phyloP scores from a whole-genome alignment of 768 basidiomycete species.

The Mycena latifolia region DNA sequence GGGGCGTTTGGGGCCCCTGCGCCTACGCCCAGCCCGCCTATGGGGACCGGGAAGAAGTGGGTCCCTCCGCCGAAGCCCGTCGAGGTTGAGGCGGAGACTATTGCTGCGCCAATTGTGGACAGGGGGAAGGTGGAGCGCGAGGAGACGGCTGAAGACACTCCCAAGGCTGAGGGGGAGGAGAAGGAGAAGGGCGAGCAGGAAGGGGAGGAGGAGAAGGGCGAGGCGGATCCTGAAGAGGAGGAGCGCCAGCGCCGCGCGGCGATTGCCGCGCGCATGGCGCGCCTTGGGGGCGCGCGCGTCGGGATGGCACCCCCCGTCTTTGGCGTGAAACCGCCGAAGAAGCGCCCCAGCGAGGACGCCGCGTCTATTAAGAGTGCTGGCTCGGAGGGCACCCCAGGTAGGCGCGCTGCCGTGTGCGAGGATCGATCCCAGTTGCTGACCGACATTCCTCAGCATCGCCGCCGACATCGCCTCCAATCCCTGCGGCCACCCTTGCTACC shows the following conservation, averaged over 20 bases:
- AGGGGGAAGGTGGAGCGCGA: slow-evolving; percentile 70
- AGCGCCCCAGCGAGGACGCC: slow-evolving; percentile 45
- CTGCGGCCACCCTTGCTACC: not conserved
- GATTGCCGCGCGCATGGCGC: slow-evolving; percentile 94
- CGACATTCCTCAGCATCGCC: slow-evolving; percentile 8
- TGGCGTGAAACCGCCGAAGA: slow-evolving; percentile 55
- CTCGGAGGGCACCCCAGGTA: slow-evolving; percentile 16
- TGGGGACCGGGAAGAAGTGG: slow-evolving; percentile 84
- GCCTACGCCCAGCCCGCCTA: slow-evolving; percentile 66
- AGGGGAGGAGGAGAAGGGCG: slow-evolving; percentile 34
- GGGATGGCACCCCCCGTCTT: slow-evolving; percentile 86
- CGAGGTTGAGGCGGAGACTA: slow-evolving; percentile 64
- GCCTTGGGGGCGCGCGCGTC: slow-evolving; percentile 86
- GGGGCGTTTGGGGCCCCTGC: slow-evolving; percentile 82
- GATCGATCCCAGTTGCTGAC: not conserved
- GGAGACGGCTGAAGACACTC: slow-evolving; percentile 76
- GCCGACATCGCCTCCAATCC: slow-evolving; percentile 27
- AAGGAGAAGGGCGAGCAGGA: slow-evolving; percentile 60
- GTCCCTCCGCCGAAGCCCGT: slow-evolving; percentile 73
- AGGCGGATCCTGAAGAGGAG: slow-evolving; percentile 72
- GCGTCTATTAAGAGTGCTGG: slow-evolving; percentile 13
- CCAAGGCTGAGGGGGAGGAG: slow-evolving; percentile 72
- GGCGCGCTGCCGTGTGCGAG: not conserved
- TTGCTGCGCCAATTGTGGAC: slow-evolving; percentile 80
- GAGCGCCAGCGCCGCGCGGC: slow-evolving; percentile 86